Base-by-base conservation (phyloP, 495 filamentous ascomycete species). In the Xeromyces bisporus region DNA sequence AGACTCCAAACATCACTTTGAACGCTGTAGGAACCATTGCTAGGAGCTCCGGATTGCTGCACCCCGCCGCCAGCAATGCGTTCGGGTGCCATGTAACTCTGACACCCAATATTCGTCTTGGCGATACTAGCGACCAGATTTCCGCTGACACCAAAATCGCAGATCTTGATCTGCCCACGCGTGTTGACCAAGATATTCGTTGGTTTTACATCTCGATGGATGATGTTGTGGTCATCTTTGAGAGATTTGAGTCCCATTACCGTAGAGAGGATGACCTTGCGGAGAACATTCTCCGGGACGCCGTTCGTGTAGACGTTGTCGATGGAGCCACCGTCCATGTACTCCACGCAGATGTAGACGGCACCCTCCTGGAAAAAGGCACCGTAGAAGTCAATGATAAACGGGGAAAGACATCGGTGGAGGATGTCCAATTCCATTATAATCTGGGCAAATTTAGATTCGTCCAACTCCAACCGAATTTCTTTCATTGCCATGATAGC, bases 31-130 rank as follows among this genome's bases (percentile, higher is more conserved):
- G 87, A 94, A 17, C 89, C 86, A 15, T 69, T 72, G 21, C 63
- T 64, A 29, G 71, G 69, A 2, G 81, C 71, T 13, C 77, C 66
- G 7, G 77, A 71, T 43, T 82, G 75, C 43, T 84, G 74, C 39
- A 83, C 69, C 15, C 83, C 80, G 31, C 82, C 80, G 15, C 81
- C 80, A 17, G 80, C 77, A 36, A 99, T 99, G 31, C 89, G 69
- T 50, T 99, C 89, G 2, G 89, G 89, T 0, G 89, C 89, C 89
- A 99, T 99, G 59, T 99, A 99, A 53, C 85, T 93, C 51, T 99
- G 89, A 46, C 89, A 99, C 13, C 89, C 89, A 40, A 99, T 99
- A 48, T 99, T 99, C 14, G 89, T 99, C 55, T 93, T 94, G 14
- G 89, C 89, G 40, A 96, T 94, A 57, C 83, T 92, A 3, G 89